Conservation (phyloP, 345 rosid genomes). For the Eucalyptus paniculata region DNA sequence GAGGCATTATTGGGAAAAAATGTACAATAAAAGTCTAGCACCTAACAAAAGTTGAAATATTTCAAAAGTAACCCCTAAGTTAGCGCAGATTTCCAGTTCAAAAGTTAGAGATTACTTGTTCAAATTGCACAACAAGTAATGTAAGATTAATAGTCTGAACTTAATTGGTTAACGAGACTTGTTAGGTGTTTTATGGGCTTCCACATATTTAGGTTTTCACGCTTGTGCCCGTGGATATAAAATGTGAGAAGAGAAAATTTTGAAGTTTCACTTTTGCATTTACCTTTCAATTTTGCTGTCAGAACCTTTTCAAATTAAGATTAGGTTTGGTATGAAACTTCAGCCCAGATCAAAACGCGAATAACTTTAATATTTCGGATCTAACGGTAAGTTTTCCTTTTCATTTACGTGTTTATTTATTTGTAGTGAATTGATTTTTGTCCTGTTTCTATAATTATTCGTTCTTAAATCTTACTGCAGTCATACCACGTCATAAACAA, state of each 20-base stretch:
- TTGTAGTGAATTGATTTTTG: neutral
- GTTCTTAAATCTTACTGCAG: neutral
- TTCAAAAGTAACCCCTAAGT: neutral
- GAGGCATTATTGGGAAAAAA: neutral
- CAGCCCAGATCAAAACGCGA: neutral
- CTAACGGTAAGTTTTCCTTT: neutral
- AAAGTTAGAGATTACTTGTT: neutral
- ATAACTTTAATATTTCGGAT: neutral
- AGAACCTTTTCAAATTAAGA: neutral
- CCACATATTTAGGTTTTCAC: neutral
- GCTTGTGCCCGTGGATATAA: neutral
- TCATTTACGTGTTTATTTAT: neutral
- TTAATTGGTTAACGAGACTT: neutral
- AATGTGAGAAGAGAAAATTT: neutral
- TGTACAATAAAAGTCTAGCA: neutral
- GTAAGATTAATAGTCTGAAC: neutral
- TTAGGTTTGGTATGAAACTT: neutral
- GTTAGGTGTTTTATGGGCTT: neutral
- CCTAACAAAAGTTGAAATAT: neutral
- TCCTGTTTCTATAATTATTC: neutral
- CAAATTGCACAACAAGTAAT: neutral
- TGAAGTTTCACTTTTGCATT: neutral
- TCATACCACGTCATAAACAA: neutral
- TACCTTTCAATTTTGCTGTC: neutral
- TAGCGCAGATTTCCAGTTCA: neutral